Evolutionary conservation across 306 rosid species (phyloP).

Genomic region (Acacia acuminata): DNA sequence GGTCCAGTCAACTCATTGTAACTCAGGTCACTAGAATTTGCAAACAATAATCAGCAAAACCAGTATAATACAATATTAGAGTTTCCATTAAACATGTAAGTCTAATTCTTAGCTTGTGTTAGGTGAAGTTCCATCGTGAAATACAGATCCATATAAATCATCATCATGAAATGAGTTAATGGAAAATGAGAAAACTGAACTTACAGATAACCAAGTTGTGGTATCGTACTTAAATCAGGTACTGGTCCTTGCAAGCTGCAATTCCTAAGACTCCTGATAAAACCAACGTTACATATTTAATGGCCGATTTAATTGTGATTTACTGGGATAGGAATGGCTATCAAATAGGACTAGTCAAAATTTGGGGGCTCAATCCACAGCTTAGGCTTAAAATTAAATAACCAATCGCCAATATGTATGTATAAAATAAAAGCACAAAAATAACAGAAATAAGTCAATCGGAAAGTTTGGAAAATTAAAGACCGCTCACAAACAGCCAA

Average conservation of each 20-base stretch:
- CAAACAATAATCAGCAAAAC: conserved; percentile 32
- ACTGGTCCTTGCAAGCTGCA: conserved; percentile 79
- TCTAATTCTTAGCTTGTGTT: background rate
- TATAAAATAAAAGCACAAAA: background rate
- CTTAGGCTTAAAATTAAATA: too few relatives aligned
- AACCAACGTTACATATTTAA: conserved; percentile 16
- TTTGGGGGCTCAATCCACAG: background rate
- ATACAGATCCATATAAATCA: background rate
- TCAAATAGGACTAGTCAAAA: background rate
- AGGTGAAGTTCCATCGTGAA: background rate
- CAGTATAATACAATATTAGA: conserved; percentile 1
- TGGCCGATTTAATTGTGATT: background rate
- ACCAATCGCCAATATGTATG: background rate
- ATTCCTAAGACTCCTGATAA: conserved; percentile 84
- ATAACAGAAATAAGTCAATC: background rate
- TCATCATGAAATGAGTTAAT: background rate
- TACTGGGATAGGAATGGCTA: background rate
- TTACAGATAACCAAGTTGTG: conserved; percentile 62
- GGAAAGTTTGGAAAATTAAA: background rate
- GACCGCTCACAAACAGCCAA: background rate
- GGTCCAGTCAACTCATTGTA: conserved; percentile 69
- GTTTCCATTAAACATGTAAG: conserved; percentile 5
- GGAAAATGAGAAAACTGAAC: conserved; percentile 36
- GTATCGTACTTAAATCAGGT: conserved; percentile 78
- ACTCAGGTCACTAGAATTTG: conserved; percentile 76